Evolutionary conservation across 169 alveolate genomes (phyloP).

Genomic region (Babesia bigemina): DNA sequence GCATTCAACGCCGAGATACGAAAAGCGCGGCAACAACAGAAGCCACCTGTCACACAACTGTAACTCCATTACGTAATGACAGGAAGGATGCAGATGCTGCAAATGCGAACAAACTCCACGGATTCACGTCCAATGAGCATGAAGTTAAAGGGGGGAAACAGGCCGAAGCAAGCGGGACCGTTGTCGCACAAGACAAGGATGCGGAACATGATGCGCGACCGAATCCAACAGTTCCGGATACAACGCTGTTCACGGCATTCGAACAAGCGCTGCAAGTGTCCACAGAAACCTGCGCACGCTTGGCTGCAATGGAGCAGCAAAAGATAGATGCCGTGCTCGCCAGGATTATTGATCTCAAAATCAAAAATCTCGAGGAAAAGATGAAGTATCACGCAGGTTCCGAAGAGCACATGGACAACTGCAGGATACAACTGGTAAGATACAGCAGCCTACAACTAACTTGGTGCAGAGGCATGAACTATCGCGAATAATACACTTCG

Average conservation of each 20-base stretch:
- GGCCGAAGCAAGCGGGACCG: not conserved
- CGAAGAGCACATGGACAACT: constrained; percentile 38
- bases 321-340: constrained; percentile 4
- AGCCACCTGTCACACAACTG: too few species aligned
- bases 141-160: not conserved
- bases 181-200: not conserved
- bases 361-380: constrained; percentile 36
- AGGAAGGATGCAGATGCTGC: not conserved
- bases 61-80: not conserved
- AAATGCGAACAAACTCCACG: not conserved
- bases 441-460: not conserved
- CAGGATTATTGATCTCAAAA: constrained; percentile 31
- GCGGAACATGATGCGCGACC: not conserved
- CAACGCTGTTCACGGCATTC: constrained; percentile 1
- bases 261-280: not conserved
- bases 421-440: constrained; percentile 28
- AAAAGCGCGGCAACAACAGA: too few species aligned
- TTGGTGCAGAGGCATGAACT: constrained; percentile 1
- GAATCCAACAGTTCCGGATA: not conserved
- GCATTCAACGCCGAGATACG: not conserved
- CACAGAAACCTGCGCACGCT: constrained; percentile 19
- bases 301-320: constrained; percentile 47
- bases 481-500: constrained; percentile 10
- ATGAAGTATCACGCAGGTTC: constrained; percentile 8
- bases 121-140: not conserved